Base-by-base conservation (phyloP, 2,329 filamentous ascomycete species). In the Pseudocercospora crystallina region DNA sequence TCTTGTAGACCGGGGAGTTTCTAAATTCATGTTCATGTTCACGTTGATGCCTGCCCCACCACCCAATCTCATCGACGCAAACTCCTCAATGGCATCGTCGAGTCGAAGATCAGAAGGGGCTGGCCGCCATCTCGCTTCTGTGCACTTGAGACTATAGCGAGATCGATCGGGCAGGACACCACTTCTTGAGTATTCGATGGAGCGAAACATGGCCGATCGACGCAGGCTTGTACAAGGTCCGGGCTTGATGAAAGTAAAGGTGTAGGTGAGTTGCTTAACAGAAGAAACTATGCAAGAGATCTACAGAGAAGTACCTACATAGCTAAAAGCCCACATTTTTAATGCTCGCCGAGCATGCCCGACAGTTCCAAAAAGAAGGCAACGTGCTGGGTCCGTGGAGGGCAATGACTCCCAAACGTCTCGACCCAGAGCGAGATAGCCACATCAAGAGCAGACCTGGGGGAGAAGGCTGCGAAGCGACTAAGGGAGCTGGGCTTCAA, bases 71-170 rank as follows among this genome's bases (percentile, higher is more conserved):
- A 26, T 26, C 20, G 20, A 26, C 20, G 43, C 43, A 13, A 45
- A 45, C 5, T 17, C 35, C 13, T 33, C 20, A 31, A 45, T 45
- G 9, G 43, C 43, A 37, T 37, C 43, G 43, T 45, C 43, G 8
- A 45, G n/a, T 30, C 33, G 32, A 14, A 45, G 15, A 15, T 37
- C 34, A 36, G 29, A 34, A 36, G 43, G 13, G 11, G 35, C 33
- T 1, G 43, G 43, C 10, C 15, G 26, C 43, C 43, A 45, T 37
- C 37, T 45, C 2, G 43, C 35, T 14, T 33, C 43, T 17, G 47
- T 38, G 35, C 40, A 50, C 34, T 41, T 45, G 8, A 45, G 12
- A 34, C 43, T 43, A 35, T 50, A 50, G 26, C 34, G 40, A n/a
- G 47, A 44, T 5, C 14, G 33, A 37, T 45, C 47, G 5, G 47